A percentile compares a stretch with the other conserved stretches of the same genome.
Evolutionary conservation across 2,329 filamentous ascomycete species (phyloP).

Genomic region (Ascochyta viciae-villosae): DNA sequence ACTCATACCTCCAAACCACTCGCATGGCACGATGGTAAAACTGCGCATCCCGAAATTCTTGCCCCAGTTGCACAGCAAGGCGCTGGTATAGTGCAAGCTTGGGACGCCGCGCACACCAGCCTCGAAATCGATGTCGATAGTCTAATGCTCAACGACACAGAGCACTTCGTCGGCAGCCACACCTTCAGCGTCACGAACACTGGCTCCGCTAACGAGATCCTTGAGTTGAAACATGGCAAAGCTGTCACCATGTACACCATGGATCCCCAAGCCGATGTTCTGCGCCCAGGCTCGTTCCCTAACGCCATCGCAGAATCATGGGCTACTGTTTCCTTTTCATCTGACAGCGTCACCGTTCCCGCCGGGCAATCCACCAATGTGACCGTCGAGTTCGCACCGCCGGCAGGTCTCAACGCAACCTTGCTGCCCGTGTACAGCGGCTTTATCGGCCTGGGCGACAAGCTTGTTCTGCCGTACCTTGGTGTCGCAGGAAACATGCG

Average conservation of each 20-base stretch:
- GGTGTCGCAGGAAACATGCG: conserved; percentile 30
- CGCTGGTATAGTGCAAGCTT: conserved; percentile 28
- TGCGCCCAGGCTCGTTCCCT: conserved; percentile 9
- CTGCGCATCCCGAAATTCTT: conserved; percentile 10
- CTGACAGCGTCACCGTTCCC: conserved; percentile 23
- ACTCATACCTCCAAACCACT: conserved; percentile 26
- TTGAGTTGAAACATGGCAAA: too few relatives aligned
- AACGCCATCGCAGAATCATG: conserved; percentile 18
- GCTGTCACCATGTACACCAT: too few relatives aligned
- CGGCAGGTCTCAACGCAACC: conserved; percentile 26
- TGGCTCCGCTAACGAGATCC: conserved; percentile 5
- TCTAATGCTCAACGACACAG: conserved; percentile 31
- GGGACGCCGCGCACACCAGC: conserved; percentile 23
- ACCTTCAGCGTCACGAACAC: conserved; percentile 33
- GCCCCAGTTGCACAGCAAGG: conserved; percentile 35
- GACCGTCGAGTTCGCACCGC: conserved; percentile 28
- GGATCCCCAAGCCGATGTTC: conserved; percentile 8
- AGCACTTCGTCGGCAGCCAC: conserved; percentile 30
- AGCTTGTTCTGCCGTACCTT: conserved; percentile 28
- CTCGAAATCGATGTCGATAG: conserved; percentile 22
- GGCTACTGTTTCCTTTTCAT: conserved; percentile 20
- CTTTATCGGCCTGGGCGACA: conserved; percentile 22
- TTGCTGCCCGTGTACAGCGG: conserved; percentile 33
- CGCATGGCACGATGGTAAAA: conserved; percentile 23
- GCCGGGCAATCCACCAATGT: conserved; percentile 21